A percentile compares a stretch with the other conserved stretches of the same genome.
These are phyloP conservation scores for Magnaporthiopsis incrustans DNA, from an alignment of 2,329 filamentous ascomycete genomes.

Conservation along the genomic window DNA sequence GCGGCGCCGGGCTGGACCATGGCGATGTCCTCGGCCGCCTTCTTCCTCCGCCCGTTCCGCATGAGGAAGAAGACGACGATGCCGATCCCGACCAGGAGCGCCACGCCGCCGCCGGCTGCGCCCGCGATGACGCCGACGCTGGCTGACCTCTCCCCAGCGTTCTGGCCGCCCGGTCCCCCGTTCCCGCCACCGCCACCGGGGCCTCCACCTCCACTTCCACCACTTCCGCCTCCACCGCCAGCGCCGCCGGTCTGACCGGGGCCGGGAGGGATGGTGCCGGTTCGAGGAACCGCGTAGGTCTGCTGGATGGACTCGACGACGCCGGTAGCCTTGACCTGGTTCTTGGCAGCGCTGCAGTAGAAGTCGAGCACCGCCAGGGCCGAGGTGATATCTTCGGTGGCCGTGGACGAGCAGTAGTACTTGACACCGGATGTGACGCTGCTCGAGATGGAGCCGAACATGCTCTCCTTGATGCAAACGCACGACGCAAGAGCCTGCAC, in stretches of 20 bases:
- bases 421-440: constrained; percentile 36
- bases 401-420: constrained; percentile 34
- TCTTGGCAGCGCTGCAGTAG: constrained; percentile 43
- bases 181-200: neutral
- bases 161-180: neutral
- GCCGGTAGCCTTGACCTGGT: constrained; percentile 29
- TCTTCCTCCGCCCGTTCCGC: constrained; percentile 20
- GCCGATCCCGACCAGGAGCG: constrained; percentile 22
- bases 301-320: constrained; percentile 28
- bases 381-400: constrained; percentile 35
- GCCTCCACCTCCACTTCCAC: too few relatives aligned
- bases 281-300: neutral
- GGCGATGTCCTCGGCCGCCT: constrained; percentile 8
- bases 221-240: constrained; percentile 1
- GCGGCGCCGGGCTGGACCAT: constrained; percentile 12
- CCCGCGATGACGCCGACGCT: constrained; percentile 27
- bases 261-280: constrained; percentile 8
- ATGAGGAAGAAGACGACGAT: constrained; percentile 29
- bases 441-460: constrained; percentile 34
- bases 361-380: constrained; percentile 35
- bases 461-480: constrained; percentile 40
- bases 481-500: constrained; percentile 44
- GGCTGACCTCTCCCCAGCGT: constrained; percentile 10
- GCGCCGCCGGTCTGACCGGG: constrained; percentile 10
- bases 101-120: constrained; percentile 25